phyloP scores from a whole-genome alignment of 306 rosid genomes.

The Casuarina equisetifolia region DNA sequence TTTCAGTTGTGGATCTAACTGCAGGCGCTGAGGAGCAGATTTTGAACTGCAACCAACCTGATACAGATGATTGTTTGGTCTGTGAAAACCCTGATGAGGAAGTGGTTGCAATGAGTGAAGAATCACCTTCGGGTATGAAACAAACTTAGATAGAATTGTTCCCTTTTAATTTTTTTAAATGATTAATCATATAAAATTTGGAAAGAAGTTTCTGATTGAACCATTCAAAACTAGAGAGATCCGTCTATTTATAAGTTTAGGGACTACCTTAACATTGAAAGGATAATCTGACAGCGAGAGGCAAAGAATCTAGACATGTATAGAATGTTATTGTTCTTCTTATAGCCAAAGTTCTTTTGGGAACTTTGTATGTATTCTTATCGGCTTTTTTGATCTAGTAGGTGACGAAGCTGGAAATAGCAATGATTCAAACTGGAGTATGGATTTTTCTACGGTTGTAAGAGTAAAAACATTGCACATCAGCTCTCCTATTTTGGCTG shows the following conservation, averaged over 20 bases:
- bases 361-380: slow-evolving; percentile 16
- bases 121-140: slow-evolving; percentile 64
- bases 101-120: slow-evolving; percentile 79
- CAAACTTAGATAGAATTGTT: slow-evolving; percentile 13
- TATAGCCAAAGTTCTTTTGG: slow-evolving; percentile 3
- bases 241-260: background rate
- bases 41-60: slow-evolving; percentile 72
- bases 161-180: background rate
- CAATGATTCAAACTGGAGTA: slow-evolving; percentile 76
- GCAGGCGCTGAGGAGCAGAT: slow-evolving; percentile 76
- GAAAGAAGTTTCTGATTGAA: background rate
- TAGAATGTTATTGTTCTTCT: slow-evolving; percentile 6
- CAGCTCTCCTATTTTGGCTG: slow-evolving; percentile 98
- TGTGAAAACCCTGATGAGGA: slow-evolving; percentile 81
- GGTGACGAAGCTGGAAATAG: slow-evolving; percentile 85
- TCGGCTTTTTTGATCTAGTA: slow-evolving; percentile 30
- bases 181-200: too few relatives aligned
- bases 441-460: slow-evolving; percentile 70
- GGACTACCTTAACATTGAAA: background rate
- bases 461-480: slow-evolving; percentile 82
- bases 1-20: slow-evolving; percentile 56
- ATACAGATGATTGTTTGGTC: slow-evolving; percentile 65
- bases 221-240: background rate
- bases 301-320: background rate
- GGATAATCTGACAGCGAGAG: background rate